phyloP scores from a whole-genome alignment of 2,329 filamentous ascomycete genomes.

The Apiospora arundinis region DNA sequence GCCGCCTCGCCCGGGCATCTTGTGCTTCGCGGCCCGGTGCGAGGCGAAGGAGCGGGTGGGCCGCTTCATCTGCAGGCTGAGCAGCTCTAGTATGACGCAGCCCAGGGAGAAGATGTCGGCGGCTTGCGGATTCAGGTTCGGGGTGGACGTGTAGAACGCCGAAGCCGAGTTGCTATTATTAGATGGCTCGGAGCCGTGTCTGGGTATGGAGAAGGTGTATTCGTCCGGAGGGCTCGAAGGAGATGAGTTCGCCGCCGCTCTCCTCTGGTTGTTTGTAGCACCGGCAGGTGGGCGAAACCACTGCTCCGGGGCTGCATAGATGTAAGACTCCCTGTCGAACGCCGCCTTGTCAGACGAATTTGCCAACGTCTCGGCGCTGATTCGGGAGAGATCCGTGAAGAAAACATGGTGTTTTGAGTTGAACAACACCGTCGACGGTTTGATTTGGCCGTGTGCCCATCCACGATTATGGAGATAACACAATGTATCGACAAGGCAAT shows the following conservation, averaged over 20 bases:
- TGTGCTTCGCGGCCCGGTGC: constrained; percentile 71
- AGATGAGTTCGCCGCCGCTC: constrained; percentile 39
- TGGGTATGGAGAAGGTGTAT: constrained; percentile 39
- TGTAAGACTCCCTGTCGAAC: constrained; percentile 73
- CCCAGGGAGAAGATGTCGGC: constrained; percentile 77
- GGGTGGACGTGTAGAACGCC: constrained; percentile 46
- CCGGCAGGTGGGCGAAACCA: constrained; percentile 53
- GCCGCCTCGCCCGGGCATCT: constrained; percentile 61
- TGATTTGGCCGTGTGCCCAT: constrained; percentile 71
- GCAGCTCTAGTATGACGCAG: constrained; percentile 74
- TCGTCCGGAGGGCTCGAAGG: constrained; percentile 44
- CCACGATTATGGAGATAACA: constrained; percentile 70
- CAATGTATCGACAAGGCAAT: constrained; percentile 73
- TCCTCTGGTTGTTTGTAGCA: constrained; percentile 38
- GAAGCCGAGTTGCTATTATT: constrained; percentile 34
- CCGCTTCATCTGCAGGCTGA: constrained; percentile 73
- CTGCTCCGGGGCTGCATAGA: constrained; percentile 75
- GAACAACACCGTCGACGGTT: constrained; percentile 73
- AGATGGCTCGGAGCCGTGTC: constrained; percentile 38
- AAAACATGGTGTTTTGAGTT: constrained; percentile 70
- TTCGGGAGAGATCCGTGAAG: constrained; percentile 65
- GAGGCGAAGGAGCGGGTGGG: constrained; percentile 69
- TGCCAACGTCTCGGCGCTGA: constrained; percentile 51
- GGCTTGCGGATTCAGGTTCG: constrained; percentile 58
- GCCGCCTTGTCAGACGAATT: constrained; percentile 50